Percentiles rank a stretch among this genome's conserved stretches.
phyloP scores from a whole-genome alignment of 176 grass and related monocot species.

The Carex pumila region DNA sequence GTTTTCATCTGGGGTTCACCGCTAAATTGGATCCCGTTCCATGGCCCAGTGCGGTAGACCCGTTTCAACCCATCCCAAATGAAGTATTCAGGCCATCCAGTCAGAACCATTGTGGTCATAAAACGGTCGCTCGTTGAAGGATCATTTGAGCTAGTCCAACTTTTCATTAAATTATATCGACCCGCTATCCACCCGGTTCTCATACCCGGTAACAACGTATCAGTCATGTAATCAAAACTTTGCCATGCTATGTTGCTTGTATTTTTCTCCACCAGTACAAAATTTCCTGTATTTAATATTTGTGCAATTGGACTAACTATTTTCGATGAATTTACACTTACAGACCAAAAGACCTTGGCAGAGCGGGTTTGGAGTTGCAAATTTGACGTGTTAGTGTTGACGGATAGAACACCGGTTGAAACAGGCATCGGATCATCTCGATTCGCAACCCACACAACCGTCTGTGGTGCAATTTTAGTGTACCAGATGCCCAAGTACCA shows the following conservation, averaged over 20 bases:
- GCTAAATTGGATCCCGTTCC: constrained; percentile 66
- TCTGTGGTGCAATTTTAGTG: constrained; percentile 23
- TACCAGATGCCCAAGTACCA: constrained; percentile 87
- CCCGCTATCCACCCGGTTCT: constrained; percentile 52
- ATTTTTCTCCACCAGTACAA: constrained; percentile 23
- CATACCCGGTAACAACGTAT: constrained; percentile 63
- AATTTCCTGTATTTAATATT: constrained; percentile 61
- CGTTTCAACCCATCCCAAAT: not conserved
- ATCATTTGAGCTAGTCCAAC: constrained; percentile 49
- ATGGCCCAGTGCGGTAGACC: constrained; percentile 52
- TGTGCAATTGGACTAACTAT: constrained; percentile 25
- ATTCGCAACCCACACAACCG: constrained; percentile 79
- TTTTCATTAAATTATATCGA: constrained; percentile 25
- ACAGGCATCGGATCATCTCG: constrained; percentile 32
- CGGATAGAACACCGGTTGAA: constrained; percentile 11
- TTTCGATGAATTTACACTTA: not conserved
- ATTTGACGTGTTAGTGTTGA: constrained; percentile 15
- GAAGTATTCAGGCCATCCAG: constrained; percentile 45
- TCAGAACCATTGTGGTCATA: constrained; percentile 28
- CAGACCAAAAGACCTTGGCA: constrained; percentile 25
- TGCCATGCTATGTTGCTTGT: constrained; percentile 35
- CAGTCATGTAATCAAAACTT: constrained; percentile 67
- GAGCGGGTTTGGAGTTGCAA: constrained; percentile 38
- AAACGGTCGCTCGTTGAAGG: constrained; percentile 39
- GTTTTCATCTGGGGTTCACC: constrained; percentile 57